Percentiles rank a stretch among this genome's conserved stretches.
Conservation (phyloP, 2,329 filamentous ascomycete genomes). For the Helotiales sp. region DNA sequence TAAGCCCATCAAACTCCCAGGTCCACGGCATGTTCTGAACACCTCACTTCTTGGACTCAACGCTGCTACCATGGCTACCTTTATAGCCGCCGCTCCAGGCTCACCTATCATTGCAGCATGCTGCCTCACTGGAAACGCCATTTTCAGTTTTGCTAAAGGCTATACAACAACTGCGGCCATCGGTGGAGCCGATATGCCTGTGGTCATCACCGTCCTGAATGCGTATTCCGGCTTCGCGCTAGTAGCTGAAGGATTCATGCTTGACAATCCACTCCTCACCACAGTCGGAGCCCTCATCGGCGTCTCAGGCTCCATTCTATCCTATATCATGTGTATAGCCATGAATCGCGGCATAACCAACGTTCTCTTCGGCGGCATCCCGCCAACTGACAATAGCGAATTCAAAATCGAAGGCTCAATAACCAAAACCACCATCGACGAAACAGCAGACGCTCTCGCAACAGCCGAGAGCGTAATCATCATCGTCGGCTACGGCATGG, state of each 20-base stretch:
- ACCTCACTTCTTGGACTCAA: slow-evolving; percentile 73
- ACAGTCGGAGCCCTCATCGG: slow-evolving; percentile 86
- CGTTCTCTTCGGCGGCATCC: slow-evolving; percentile 82
- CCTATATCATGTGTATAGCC: slow-evolving; percentile 82
- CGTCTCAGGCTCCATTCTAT: slow-evolving; percentile 84
- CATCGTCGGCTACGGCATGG: slow-evolving; percentile 86
- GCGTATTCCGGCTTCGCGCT: slow-evolving; percentile 89
- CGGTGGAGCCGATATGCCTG: slow-evolving; percentile 91
- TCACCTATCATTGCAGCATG: slow-evolving; percentile 76
- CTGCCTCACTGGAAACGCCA: slow-evolving; percentile 73
- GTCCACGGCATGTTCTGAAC: slow-evolving; percentile 73
- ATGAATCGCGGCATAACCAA: slow-evolving; percentile 93
- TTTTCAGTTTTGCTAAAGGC: slow-evolving; percentile 80
- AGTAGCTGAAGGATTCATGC: slow-evolving; percentile 89
- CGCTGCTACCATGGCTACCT: slow-evolving; percentile 79
- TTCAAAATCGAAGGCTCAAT: slow-evolving; percentile 79
- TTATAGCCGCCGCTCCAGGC: slow-evolving; percentile 78
- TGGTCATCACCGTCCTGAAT: slow-evolving; percentile 87
- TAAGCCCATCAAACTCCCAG: slow-evolving; percentile 69
- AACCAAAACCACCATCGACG: slow-evolving; percentile 76
- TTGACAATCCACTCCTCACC: slow-evolving; percentile 82
- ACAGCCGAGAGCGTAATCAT: slow-evolving; percentile 86
- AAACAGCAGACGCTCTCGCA: slow-evolving; percentile 73
- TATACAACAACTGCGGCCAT: slow-evolving; percentile 87
- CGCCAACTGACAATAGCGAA: slow-evolving; percentile 60